Evolutionary conservation across 495 filamentous ascomycete species (phyloP).

Genomic region (Aspergillus conjunctus): DNA sequence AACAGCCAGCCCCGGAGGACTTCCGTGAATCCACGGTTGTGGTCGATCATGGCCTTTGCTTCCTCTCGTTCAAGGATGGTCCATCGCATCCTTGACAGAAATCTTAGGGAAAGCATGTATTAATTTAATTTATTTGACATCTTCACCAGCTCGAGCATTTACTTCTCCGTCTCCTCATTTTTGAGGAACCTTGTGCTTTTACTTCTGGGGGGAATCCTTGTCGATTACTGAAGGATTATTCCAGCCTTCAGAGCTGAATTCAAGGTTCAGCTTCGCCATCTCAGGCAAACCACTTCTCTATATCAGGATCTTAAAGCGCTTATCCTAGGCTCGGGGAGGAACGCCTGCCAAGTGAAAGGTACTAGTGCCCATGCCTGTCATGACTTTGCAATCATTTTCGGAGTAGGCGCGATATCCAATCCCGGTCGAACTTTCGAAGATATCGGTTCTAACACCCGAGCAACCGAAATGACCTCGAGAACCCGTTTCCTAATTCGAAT

Average conservation of each 20-base stretch:
- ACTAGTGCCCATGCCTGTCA: neutral
- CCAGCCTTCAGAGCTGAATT: neutral
- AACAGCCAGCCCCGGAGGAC: slow-evolving; percentile 2
- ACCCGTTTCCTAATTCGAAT: neutral
- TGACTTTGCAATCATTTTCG: slow-evolving; percentile 6
- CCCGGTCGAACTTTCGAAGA: slow-evolving; percentile 9
- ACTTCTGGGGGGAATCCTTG: no score
- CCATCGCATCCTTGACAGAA: slow-evolving; percentile 9
- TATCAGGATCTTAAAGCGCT: neutral
- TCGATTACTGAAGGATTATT: neutral
- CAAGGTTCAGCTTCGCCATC: slow-evolving; percentile 11
- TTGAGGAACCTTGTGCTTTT: no score
- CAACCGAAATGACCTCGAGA: slow-evolving; percentile 10
- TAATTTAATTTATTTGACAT: slow-evolving; percentile 4
- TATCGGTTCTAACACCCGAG: slow-evolving; percentile 11
- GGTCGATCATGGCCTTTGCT: slow-evolving; percentile 16
- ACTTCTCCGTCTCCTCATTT: neutral
- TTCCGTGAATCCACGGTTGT: slow-evolving; percentile 6
- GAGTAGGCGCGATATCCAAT: slow-evolving; percentile 20
- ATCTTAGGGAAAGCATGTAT: neutral
- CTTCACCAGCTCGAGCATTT: neutral
- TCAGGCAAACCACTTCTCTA: neutral
- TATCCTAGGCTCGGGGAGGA: neutral
- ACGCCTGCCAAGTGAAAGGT: neutral
- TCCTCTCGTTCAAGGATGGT: slow-evolving; percentile 12